A percentile compares a stretch with the other conserved stretches of the same genome.
Conservation (phyloP, 179 eudicot species). For the Beta lomatogona region DNA sequence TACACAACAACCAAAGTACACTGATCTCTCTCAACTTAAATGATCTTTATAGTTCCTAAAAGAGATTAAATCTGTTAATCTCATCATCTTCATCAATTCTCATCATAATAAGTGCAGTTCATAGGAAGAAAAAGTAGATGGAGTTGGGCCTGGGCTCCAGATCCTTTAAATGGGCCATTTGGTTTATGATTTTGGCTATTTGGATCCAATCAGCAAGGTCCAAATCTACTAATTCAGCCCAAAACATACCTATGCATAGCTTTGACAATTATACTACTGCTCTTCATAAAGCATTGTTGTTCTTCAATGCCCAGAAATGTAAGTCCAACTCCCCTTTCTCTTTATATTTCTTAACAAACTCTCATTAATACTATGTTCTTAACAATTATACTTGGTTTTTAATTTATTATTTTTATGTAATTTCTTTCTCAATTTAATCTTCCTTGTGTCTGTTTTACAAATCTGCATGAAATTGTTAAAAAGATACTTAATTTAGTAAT, state of each 20-base stretch:
- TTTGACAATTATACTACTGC: conserved; percentile 33
- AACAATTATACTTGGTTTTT: too few relatives aligned
- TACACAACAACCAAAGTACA: neutral
- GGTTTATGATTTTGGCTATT: conserved; percentile 19
- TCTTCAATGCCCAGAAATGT: conserved; percentile 54
- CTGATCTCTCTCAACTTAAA: neutral
- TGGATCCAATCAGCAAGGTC: conserved; percentile 12
- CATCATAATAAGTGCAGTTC: neutral
- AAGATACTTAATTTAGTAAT: too few relatives aligned
- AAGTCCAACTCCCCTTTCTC: conserved; percentile 9
- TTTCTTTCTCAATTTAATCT: too few relatives aligned
- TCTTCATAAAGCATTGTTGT: conserved; percentile 35
- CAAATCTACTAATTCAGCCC: conserved; percentile 1
- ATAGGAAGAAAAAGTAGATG: conserved; percentile 1
- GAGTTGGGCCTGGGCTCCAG: neutral
- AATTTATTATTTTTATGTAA: too few relatives aligned
- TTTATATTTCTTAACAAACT: too few relatives aligned
- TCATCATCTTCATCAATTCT: neutral
- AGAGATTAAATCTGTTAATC: neutral
- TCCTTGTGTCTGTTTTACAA: too few relatives aligned
- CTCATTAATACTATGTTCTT: too few relatives aligned
- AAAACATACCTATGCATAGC: conserved; percentile 17
- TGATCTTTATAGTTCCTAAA: too few relatives aligned
- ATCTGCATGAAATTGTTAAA: too few relatives aligned
- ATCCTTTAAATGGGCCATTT: conserved; percentile 21